Evolutionary conservation across 2,329 filamentous ascomycete species (phyloP).

Genomic region (Coniella vitis): DNA sequence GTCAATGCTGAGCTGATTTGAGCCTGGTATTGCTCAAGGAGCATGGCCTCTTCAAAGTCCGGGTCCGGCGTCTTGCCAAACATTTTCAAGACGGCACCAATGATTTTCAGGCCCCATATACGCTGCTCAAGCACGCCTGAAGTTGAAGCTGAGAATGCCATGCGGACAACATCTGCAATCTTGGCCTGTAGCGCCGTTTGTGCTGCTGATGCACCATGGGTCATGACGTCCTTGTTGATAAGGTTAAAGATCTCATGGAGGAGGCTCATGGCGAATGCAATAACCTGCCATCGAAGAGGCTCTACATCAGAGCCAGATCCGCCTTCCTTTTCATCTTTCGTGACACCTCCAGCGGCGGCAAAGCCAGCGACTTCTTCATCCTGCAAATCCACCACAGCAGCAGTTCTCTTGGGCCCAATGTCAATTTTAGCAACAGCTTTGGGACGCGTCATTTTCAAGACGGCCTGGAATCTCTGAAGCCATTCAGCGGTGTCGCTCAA

Average conservation of each 20-base stretch:
- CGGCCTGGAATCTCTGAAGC: slow-evolving; percentile 81
- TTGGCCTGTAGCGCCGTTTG: slow-evolving; percentile 73
- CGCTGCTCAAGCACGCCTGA: slow-evolving; percentile 85
- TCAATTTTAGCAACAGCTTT: slow-evolving; percentile 51
- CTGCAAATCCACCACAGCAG: slow-evolving; percentile 67
- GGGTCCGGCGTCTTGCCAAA: slow-evolving; percentile 94
- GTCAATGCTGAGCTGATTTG: slow-evolving; percentile 96
- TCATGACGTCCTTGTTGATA: slow-evolving; percentile 70
- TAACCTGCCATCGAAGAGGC: slow-evolving; percentile 88
- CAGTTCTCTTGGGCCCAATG: slow-evolving; percentile 32
- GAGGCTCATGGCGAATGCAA: slow-evolving; percentile 87
- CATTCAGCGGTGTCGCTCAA: slow-evolving; percentile 73
- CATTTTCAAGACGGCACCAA: slow-evolving; percentile 88
- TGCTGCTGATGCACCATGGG: slow-evolving; percentile 71
- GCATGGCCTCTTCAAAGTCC: slow-evolving; percentile 93
- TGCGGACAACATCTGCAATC: slow-evolving; percentile 87
- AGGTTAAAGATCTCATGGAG: slow-evolving; percentile 75
- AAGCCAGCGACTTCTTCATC: slow-evolving; percentile 98
- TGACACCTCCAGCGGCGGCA: slow-evolving; percentile 62
- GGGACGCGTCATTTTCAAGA: slow-evolving; percentile 79
- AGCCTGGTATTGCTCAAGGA: slow-evolving; percentile 96
- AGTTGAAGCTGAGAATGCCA: slow-evolving; percentile 96
- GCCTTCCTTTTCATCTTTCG: slow-evolving; percentile 48
- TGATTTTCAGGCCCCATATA: slow-evolving; percentile 87
- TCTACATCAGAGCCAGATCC: slow-evolving; percentile 64